phyloP scores from a whole-genome alignment of 352 stramenopile species.

The Aphanomyces euteiches region DNA sequence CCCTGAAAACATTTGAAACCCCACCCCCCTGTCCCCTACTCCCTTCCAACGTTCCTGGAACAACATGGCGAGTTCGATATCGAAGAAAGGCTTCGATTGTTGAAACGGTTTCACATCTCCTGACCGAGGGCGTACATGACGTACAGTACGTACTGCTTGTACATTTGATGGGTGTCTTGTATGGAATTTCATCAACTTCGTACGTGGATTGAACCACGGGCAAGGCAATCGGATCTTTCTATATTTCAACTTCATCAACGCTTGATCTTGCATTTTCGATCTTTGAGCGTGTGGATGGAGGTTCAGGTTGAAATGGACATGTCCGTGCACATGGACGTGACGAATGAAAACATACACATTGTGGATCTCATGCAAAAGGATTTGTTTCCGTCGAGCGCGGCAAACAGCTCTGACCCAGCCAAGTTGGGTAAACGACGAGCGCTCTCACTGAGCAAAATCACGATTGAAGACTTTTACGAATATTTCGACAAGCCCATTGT shows the following conservation, averaged over 20 bases:
- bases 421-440: not conserved
- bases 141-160: no score
- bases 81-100: slow-evolving; percentile 10
- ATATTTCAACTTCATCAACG: not conserved
- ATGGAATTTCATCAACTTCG: not conserved
- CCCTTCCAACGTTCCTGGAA: no score
- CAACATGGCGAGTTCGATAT: not conserved
- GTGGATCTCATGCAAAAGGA: slow-evolving; percentile 20
- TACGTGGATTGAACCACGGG: slow-evolving; percentile 11
- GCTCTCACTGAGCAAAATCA: slow-evolving; percentile 14
- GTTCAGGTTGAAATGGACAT: slow-evolving; percentile 2
- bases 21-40: no score
- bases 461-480: slow-evolving; percentile 21
- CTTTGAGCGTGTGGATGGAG: no score
- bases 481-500: slow-evolving; percentile 57
- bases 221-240: slow-evolving; percentile 16
- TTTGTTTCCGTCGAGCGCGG: not conserved
- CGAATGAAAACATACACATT: not conserved
- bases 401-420: not conserved
- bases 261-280: not conserved
- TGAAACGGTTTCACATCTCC: slow-evolving; percentile 14
- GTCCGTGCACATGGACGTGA: not conserved
- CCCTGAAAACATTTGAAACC: no score
- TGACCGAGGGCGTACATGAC: no score
- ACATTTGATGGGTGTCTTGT: no score